Conservation (phyloP, 2,329 filamentous ascomycete species). For the Trichophyton rubrum region DNA sequence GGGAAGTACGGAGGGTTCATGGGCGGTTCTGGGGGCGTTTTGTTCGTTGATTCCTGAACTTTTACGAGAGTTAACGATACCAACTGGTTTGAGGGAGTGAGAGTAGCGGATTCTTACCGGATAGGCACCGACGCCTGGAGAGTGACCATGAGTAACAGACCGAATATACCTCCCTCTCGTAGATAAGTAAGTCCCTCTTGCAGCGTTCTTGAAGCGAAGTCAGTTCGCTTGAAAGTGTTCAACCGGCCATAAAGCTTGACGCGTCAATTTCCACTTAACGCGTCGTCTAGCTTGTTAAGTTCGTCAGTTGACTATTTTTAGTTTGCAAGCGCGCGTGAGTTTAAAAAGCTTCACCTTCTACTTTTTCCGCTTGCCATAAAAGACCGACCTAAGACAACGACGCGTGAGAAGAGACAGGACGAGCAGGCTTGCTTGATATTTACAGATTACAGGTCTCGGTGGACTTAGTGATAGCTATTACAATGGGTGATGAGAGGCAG, state of each 20-base stretch:
- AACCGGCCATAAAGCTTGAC: not conserved
- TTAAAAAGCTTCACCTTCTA: not conserved
- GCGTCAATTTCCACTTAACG: not conserved
- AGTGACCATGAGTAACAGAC: not conserved
- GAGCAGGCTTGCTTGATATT: not conserved
- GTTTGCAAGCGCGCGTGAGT: not conserved
- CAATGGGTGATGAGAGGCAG: not conserved
- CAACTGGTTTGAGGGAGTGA: not conserved
- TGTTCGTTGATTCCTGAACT: not conserved
- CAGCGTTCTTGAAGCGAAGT: not conserved
- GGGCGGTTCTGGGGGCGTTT: constrained; percentile 35
- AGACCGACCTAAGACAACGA: not conserved
- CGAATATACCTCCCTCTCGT: not conserved
- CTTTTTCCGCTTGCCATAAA: not conserved
- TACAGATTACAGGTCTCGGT: not conserved
- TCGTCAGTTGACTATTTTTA: not conserved
- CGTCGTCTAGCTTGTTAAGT: not conserved
- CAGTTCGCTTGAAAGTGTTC: not conserved
- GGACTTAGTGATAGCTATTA: not conserved
- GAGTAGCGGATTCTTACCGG: not conserved
- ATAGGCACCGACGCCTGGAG: not conserved
- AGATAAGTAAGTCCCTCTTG: too few relatives aligned
- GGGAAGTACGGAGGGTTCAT: constrained; percentile 55
- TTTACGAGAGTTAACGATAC: not conserved
- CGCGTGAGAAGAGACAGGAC: not conserved